Evolutionary conservation across 2,329 filamentous ascomycete species (phyloP), one percentile per base, ranked within the genome.

Genomic region (Magnaporthales sp.): DNA sequence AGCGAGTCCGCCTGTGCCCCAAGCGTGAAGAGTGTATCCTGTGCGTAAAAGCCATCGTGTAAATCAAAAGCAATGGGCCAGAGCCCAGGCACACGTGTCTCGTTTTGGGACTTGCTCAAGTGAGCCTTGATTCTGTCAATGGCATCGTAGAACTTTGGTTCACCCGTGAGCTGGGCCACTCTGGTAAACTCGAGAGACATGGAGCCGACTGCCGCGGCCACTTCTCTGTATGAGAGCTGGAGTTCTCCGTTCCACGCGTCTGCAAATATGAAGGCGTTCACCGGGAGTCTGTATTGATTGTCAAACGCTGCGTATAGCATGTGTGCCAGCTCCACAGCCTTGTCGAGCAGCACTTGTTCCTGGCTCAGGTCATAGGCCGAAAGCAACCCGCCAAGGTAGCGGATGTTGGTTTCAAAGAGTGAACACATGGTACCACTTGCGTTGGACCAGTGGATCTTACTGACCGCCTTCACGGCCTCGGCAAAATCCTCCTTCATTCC

Each of bases 381-480:
- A 60, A 97, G 74, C 56, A 98, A 80, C 1, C 94, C 94, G 32
- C 94, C 94, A 3, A 98, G 82, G 72, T 97, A 97, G 64, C 94
- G 87, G 73, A 98, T 97, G 10, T 89, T 91, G 0, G 93, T 96
- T 77, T 97, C 93, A 71, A 97, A 97, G 9, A 96, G 83, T n/a
- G 92, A 93, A 63, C 97, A 94, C 63, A 90, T 85, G 32, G 78
- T 75, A 63, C 88, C 82, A 2, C 81, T 77, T 29, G 86, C 89
- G 9, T 85, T 90, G 2, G 91, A 94, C 72, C 97, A 97, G 77
- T 97, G 92, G 67, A 97, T 94, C 7, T 85, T 77, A 67, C 82
- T 82, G 24, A 93, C 86, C 4, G 84, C 87, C 66, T 85, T 82
- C 58, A 91, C 86, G 1, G 92, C 92, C 68, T 92, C 89, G 68